phyloP scores from a whole-genome alignment of 2,329 filamentous ascomycete species.

The Botryotinia convoluta region DNA sequence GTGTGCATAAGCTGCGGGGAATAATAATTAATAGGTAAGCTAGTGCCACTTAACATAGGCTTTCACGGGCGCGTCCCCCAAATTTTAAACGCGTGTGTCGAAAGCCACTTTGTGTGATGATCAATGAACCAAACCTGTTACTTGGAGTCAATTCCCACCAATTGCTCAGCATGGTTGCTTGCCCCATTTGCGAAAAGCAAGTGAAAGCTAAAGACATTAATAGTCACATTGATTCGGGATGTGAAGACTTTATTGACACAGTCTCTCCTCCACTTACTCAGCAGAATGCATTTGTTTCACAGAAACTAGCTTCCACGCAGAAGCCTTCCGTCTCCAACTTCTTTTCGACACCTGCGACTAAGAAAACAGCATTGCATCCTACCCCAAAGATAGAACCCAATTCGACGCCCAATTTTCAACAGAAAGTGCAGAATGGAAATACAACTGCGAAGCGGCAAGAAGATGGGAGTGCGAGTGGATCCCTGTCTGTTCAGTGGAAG shows the following conservation, averaged over 20 bases:
- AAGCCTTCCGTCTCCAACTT: constrained; percentile 51
- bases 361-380: constrained; percentile 44
- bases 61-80: constrained; percentile 7
- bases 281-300: constrained; percentile 39
- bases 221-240: constrained; percentile 83
- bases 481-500: constrained; percentile 32
- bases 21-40: neutral
- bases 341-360: constrained; percentile 60
- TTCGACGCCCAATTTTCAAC: constrained; percentile 38
- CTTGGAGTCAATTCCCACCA: neutral
- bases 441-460: constrained; percentile 29
- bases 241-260: constrained; percentile 61
- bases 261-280: constrained; percentile 43
- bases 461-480: constrained; percentile 28
- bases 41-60: neutral
- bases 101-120: neutral
- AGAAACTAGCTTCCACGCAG: constrained; percentile 46
- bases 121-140: neutral
- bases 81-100: constrained; percentile 1
- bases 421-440: constrained; percentile 37
- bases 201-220: constrained; percentile 79
- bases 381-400: constrained; percentile 37
- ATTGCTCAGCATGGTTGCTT: constrained; percentile 55
- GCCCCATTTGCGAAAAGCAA: constrained; percentile 75
- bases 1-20: neutral